Evolutionary conservation across 2,329 filamentous ascomycete genomes (phyloP).

Genomic region (Penicillium palitans): DNA sequence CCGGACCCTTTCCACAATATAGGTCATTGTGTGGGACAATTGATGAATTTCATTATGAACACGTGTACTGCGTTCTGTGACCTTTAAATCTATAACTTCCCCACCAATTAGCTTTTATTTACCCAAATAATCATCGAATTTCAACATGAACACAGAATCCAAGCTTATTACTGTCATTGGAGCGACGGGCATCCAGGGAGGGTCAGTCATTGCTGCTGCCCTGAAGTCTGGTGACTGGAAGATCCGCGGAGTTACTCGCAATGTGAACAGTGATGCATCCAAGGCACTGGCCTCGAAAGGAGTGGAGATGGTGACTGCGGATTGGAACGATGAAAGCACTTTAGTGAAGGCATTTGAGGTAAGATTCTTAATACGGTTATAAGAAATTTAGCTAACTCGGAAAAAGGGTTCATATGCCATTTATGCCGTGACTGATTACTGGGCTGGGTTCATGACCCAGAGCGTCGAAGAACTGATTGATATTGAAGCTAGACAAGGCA

Average conservation of each 20-base stretch:
- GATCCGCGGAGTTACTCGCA: constrained; percentile 10
- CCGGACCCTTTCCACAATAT: not conserved
- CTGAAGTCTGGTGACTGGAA: not conserved
- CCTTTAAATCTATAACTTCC: not conserved
- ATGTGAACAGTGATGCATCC: not conserved
- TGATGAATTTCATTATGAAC: not conserved
- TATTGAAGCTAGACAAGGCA: constrained; percentile 43
- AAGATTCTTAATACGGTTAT: not conserved
- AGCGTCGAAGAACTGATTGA: constrained; percentile 37
- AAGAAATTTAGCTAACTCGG: not conserved
- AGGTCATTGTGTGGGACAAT: not conserved
- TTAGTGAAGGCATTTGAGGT: constrained; percentile 10
- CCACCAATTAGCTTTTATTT: not conserved
- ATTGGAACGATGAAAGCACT: not conserved
- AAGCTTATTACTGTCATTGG: constrained; percentile 6
- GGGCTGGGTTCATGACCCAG: constrained; percentile 33
- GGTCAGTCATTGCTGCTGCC: constrained; percentile 2
- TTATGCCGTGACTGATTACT: constrained; percentile 48
- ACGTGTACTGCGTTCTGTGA: not conserved
- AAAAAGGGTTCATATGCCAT: constrained; percentile 22
- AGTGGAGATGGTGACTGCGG: constrained; percentile 6
- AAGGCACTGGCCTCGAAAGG: constrained; percentile 1
- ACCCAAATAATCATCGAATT: not conserved
- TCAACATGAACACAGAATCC: not conserved
- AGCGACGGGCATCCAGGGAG: constrained; percentile 8